These are phyloP conservation scores for Leptodontidium sp. DNA, from an alignment of 2,329 filamentous ascomycete genomes.

Conservation along the genomic window DNA sequence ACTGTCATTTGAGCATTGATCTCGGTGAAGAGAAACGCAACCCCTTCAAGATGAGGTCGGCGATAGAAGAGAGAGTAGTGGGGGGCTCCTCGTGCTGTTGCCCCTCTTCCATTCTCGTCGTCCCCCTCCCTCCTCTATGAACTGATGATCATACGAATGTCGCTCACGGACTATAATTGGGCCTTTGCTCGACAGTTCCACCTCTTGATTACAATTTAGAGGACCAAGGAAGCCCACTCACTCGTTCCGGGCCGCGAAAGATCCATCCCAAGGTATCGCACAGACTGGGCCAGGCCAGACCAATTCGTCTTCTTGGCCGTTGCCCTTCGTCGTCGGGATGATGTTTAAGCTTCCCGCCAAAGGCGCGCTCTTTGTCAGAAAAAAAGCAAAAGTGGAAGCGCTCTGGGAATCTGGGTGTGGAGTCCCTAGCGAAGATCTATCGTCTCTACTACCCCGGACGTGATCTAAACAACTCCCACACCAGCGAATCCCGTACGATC, in stretches of 20 bases:
- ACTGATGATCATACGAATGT: neutral
- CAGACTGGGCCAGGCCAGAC: slow-evolving; percentile 18
- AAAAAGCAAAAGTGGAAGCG: slow-evolving; percentile 1
- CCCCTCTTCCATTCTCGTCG: neutral
- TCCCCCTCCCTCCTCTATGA: neutral
- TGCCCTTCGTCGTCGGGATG: neutral
- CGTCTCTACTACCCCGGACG: slow-evolving; percentile 23
- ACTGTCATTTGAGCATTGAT: neutral
- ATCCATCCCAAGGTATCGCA: slow-evolving; percentile 11
- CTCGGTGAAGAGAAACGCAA: neutral
- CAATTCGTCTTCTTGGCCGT: neutral
- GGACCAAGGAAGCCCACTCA: neutral
- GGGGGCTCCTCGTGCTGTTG: neutral
- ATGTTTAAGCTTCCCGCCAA: slow-evolving; percentile 30
- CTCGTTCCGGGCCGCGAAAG: slow-evolving; percentile 17
- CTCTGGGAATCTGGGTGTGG: neutral
- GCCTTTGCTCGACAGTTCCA: slow-evolving; percentile 10
- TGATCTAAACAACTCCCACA: slow-evolving; percentile 34
- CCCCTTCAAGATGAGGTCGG: neutral
- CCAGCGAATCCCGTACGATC: slow-evolving; percentile 28
- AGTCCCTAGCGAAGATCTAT: slow-evolving; percentile 29
- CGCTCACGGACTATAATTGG: neutral
- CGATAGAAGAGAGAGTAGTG: neutral
- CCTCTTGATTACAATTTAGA: neutral
- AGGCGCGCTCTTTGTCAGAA: slow-evolving; percentile 21